These are phyloP conservation scores for Eucommia ulmoides DNA, from an alignment of 257 asterid species.

Conservation along the genomic window DNA sequence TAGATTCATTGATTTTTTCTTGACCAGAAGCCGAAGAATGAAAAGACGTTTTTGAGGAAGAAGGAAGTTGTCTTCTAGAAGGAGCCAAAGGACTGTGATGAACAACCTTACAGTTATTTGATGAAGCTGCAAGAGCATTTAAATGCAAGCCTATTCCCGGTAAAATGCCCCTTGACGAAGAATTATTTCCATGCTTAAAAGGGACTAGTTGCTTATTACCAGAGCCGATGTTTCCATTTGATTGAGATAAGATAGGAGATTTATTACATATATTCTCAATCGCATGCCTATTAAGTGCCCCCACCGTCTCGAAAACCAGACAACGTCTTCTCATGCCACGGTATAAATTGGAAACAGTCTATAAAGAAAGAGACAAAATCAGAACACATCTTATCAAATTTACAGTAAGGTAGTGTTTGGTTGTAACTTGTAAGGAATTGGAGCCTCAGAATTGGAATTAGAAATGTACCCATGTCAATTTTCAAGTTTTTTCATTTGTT, in stretches of 20 bases:
- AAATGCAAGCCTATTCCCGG: conserved; percentile 95
- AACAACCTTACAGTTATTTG: conserved; percentile 43
- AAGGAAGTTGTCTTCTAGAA: conserved; percentile 44
- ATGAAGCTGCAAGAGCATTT: conserved; percentile 66
- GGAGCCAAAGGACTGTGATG: conserved; percentile 39
- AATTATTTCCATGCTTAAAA: conserved; percentile 18
- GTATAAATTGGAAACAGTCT: conserved; percentile 57
- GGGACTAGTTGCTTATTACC: conserved; percentile 6
- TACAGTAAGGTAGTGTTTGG: too few species aligned
- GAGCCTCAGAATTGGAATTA: too few species aligned
- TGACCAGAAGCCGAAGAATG: conserved; percentile 18
- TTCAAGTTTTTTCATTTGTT: too few species aligned
- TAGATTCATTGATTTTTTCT: conserved; percentile 23
- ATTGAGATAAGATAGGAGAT: conserved; percentile 27
- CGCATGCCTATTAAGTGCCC: conserved; percentile 44
- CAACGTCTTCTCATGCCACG: conserved; percentile 96
- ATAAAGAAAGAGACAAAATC: conserved; percentile 11
- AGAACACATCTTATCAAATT: too few species aligned
- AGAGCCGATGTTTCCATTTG: conserved; percentile 26
- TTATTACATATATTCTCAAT: conserved; percentile 31
- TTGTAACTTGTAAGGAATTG: too few species aligned
- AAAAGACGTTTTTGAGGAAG: conserved; percentile 17
- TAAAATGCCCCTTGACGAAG: conserved; percentile 35
- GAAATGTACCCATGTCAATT: too few species aligned
- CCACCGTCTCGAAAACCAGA: conserved; percentile 73